Evolutionary conservation across 2,329 filamentous ascomycete species (phyloP).

Genomic region (Xylaria sp.): DNA sequence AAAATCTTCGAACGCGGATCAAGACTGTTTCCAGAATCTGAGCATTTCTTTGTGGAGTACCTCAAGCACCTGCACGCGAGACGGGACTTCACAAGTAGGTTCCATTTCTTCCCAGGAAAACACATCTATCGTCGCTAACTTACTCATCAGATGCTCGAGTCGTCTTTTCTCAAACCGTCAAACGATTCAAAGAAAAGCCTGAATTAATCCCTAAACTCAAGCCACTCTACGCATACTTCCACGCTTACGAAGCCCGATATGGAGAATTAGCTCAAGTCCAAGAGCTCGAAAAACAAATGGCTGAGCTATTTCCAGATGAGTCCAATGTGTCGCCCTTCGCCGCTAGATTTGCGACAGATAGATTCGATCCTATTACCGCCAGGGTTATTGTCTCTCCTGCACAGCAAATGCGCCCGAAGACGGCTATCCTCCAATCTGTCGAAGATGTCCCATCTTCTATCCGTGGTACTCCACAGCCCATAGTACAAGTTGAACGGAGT

Average conservation of each 20-base stretch:
- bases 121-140: slow-evolving; percentile 36
- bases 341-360: slow-evolving; percentile 75
- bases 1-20: slow-evolving; percentile 97
- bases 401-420: slow-evolving; percentile 76
- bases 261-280: slow-evolving; percentile 91
- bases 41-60: slow-evolving; percentile 93
- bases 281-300: slow-evolving; percentile 92
- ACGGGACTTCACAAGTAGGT: slow-evolving; percentile 92
- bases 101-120: neutral
- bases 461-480: slow-evolving; percentile 57
- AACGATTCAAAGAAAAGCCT: slow-evolving; percentile 79
- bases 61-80: slow-evolving; percentile 92
- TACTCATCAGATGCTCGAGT: slow-evolving; percentile 80
- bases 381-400: slow-evolving; percentile 84
- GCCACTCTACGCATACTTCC: slow-evolving; percentile 88
- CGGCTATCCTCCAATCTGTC: slow-evolving; percentile 60
- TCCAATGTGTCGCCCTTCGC: slow-evolving; percentile 79
- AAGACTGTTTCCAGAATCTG: slow-evolving; percentile 92
- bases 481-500: slow-evolving; percentile 50
- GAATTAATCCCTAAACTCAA: slow-evolving; percentile 80
- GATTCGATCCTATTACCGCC: slow-evolving; percentile 84
- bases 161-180: slow-evolving; percentile 94
- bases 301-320: slow-evolving; percentile 90
- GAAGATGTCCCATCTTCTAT: slow-evolving; percentile 59
- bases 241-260: slow-evolving; percentile 93